A percentile compares a stretch with the other conserved stretches of the same genome.
Evolutionary conservation across 1,139 yeast genomes (phyloP).

Genomic region (Kodamaea anthophila): DNA sequence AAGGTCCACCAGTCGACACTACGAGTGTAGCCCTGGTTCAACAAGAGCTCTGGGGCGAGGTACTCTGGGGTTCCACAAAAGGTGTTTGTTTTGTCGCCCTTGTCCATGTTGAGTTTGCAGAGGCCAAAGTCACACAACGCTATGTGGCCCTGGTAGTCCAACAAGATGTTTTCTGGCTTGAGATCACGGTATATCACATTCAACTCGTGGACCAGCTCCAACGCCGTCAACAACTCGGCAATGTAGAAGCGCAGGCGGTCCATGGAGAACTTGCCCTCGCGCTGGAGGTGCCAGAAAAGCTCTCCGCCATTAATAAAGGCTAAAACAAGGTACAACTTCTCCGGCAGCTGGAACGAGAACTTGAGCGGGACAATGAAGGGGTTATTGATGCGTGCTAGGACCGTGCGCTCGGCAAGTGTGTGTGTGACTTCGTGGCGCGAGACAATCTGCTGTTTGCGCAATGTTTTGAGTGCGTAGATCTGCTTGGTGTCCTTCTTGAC

Average conservation of each 20-base stretch:
- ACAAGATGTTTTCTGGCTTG: slow-evolving; percentile 89
- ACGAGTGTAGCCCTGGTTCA: slow-evolving; percentile 91
- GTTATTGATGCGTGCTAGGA: slow-evolving; percentile 82
- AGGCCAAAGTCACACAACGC: slow-evolving; percentile 96
- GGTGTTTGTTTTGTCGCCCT: slow-evolving; percentile 83
- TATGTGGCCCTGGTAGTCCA: slow-evolving; percentile 95
- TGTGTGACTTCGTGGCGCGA: slow-evolving; percentile 94
- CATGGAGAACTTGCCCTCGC: slow-evolving; percentile 83
- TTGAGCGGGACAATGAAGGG: slow-evolving; percentile 98
- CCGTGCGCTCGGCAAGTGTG: slow-evolving; percentile 93
- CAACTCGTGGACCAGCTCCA: slow-evolving; percentile 84
- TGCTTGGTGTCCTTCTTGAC: slow-evolving; percentile 91
- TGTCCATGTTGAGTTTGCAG: slow-evolving; percentile 89
- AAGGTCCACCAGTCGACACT: slow-evolving; percentile 98
- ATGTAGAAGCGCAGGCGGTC: slow-evolving; percentile 89
- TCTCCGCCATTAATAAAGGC: slow-evolving; percentile 98
- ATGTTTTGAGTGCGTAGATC: slow-evolving; percentile 88
- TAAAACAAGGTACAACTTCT: slow-evolving; percentile 80
- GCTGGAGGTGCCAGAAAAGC: slow-evolving; percentile 87
- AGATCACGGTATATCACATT: slow-evolving; percentile 92
- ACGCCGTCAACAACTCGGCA: slow-evolving; percentile 87
- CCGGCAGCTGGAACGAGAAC: slow-evolving; percentile 94
- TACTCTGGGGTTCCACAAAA: slow-evolving; percentile 97
- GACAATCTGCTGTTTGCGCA: slow-evolving; percentile 89
- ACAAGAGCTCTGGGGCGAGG: slow-evolving; percentile 86